Conservation (phyloP, 441 rosid species). For the Corymbia citriodora region DNA sequence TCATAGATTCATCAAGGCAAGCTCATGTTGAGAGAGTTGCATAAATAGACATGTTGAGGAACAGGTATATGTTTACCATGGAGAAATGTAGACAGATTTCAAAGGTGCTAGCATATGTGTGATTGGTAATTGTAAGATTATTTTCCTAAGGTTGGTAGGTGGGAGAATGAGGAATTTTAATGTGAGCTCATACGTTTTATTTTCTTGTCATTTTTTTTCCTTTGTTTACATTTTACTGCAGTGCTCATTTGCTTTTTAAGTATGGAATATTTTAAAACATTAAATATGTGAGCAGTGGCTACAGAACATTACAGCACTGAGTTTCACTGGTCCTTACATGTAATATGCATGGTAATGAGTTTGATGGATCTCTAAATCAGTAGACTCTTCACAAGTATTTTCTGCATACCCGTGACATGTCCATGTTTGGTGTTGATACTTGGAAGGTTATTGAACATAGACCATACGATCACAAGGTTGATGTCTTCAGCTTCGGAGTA, state of each 20-base stretch:
- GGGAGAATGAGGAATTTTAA: neutral
- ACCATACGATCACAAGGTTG: constrained; percentile 62
- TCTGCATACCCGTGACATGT: constrained; percentile 15
- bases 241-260: neutral
- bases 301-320: neutral
- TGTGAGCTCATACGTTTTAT: neutral
- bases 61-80: neutral
- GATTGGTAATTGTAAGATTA: neutral
- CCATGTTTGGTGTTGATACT: constrained; percentile 14
- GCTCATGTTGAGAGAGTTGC: neutral
- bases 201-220: neutral
- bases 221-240: neutral
- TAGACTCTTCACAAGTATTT: neutral
- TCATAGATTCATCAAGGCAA: neutral
- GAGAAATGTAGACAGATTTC: neutral
- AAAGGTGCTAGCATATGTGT: neutral
- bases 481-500: constrained; percentile 63
- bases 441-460: constrained; percentile 67
- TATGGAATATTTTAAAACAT: neutral
- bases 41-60: neutral
- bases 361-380: neutral
- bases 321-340: neutral
- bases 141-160: neutral
- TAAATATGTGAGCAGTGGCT: neutral
- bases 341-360: neutral